Percentiles rank a stretch among this genome's conserved stretches.
Conservation (phyloP, 768 basidiomycete species). For the Rhodotorula toruloides region DNA sequence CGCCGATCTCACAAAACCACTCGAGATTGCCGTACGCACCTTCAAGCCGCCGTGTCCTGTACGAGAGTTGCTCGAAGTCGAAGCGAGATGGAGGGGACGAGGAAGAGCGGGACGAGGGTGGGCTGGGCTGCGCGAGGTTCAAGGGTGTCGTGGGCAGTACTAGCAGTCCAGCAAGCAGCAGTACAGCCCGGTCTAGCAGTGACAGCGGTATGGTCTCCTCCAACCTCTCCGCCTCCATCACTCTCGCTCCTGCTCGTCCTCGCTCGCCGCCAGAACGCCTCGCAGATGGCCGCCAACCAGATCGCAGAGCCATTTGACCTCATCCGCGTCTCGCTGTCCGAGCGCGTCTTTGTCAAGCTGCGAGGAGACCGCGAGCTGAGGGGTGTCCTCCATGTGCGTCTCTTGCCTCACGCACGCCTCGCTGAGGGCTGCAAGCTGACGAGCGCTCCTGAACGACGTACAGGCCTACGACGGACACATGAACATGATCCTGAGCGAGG, state of each 20-base stretch:
- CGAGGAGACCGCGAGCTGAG: constrained; percentile 87
- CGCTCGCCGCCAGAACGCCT: not conserved
- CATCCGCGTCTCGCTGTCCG: constrained; percentile 88
- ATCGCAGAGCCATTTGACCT: constrained; percentile 86
- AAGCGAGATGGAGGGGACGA: not conserved
- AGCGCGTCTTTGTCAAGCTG: constrained; percentile 96
- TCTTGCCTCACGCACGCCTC: not conserved
- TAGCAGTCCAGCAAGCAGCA: too few species aligned
- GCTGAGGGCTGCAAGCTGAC: not conserved
- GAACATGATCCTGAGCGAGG: constrained; percentile 96
- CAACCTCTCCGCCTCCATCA: not conserved
- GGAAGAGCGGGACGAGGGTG: not conserved
- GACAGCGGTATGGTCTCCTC: not conserved
- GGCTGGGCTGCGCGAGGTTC: too few species aligned
- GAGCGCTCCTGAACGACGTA: rapidly evolving
- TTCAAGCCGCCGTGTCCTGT: too few species aligned
- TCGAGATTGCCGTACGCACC: too few species aligned
- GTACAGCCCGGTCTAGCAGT: not conserved
- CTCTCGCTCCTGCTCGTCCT: not conserved
- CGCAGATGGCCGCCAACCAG: constrained; percentile 14
- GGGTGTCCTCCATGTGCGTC: constrained; percentile 81
- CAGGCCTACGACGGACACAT: constrained; percentile 99
- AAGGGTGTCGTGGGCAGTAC: too few species aligned
- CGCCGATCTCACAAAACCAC: too few species aligned
- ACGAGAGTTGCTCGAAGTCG: too few species aligned